These are phyloP conservation scores for Meira miltonrushii DNA, from an alignment of 1,284 basidiomycete species.

Conservation along the genomic window DNA sequence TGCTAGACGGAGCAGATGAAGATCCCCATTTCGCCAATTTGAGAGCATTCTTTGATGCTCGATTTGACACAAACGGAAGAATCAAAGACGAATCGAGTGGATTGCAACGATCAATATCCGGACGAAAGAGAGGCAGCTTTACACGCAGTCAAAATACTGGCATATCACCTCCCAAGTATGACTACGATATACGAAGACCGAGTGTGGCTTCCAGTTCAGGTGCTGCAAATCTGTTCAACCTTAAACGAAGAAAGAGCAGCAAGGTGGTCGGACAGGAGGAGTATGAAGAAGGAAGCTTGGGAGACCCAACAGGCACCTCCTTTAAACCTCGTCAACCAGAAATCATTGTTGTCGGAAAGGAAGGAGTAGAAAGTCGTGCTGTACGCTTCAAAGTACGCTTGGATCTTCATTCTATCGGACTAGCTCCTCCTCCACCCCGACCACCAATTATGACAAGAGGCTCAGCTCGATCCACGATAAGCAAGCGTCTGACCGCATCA, in stretches of 20 bases:
- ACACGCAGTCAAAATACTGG: too few relatives aligned
- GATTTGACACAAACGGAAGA: slow-evolving; percentile 19
- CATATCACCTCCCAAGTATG: too few relatives aligned
- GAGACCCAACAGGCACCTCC: neutral
- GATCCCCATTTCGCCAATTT: slow-evolving; percentile 38
- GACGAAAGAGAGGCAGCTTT: neutral
- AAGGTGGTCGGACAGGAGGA: neutral
- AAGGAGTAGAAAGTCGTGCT: slow-evolving; percentile 4
- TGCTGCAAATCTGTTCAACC: neutral
- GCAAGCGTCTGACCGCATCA: neutral
- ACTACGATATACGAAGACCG: neutral
- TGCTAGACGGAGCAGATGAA: slow-evolving; percentile 40
- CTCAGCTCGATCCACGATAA: neutral
- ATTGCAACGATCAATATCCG: neutral
- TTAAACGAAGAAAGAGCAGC: neutral
- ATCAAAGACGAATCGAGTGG: slow-evolving; percentile 6
- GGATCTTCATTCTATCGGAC: slow-evolving; percentile 35
- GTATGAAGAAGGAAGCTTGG: slow-evolving; percentile 11
- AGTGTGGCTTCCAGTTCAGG: neutral
- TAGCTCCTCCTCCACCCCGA: slow-evolving; percentile 30
- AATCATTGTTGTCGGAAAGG: neutral
- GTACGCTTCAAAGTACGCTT: slow-evolving; percentile 35
- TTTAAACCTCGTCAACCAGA: neutral
- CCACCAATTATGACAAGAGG: slow-evolving; percentile 1
- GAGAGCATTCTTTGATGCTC: slow-evolving; percentile 44